phyloP scores from a whole-genome alignment of 176 grass and related monocot genomes.

The Saccharum officinarum region DNA sequence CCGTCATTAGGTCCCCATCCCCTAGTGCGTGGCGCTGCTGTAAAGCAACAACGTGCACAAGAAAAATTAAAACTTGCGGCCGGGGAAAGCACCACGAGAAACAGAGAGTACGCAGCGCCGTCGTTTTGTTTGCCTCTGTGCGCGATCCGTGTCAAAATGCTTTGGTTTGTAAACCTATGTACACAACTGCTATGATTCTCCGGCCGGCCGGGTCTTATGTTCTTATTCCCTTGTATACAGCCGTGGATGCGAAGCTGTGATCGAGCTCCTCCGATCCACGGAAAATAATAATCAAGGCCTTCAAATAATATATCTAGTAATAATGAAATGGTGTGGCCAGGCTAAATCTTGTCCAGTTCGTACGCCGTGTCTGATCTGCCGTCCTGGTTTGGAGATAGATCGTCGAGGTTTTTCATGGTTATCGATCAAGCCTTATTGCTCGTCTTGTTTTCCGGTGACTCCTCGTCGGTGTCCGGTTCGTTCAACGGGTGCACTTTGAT shows the following conservation, averaged over 20 bases:
- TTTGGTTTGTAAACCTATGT: conserved; percentile 14
- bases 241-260: conserved; percentile 26
- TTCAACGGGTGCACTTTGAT: conserved; percentile 14
- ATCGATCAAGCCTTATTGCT: conserved; percentile 5
- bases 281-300: conserved; percentile 35
- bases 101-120: not conserved
- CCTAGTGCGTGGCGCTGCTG: conserved; percentile 47
- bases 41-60: conserved; percentile 33
- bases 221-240: conserved; percentile 30
- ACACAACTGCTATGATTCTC: conserved; percentile 2
- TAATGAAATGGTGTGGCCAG: not conserved
- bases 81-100: not conserved
- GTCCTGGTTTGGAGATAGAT: conserved; percentile 4
- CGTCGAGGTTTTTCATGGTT: not conserved
- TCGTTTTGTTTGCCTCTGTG: not conserved
- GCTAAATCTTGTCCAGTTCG: not conserved
- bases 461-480: conserved; percentile 30
- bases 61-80: not conserved
- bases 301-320: not conserved
- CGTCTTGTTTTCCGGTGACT: conserved; percentile 11
- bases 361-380: not conserved
- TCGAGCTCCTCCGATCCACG: conserved; percentile 20
- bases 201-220: not conserved
- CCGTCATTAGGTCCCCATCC: not conserved
- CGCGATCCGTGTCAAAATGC: not conserved